phyloP scores from a whole-genome alignment of 2,329 filamentous ascomycete species.

The Chrysoporthe austroafricana region DNA sequence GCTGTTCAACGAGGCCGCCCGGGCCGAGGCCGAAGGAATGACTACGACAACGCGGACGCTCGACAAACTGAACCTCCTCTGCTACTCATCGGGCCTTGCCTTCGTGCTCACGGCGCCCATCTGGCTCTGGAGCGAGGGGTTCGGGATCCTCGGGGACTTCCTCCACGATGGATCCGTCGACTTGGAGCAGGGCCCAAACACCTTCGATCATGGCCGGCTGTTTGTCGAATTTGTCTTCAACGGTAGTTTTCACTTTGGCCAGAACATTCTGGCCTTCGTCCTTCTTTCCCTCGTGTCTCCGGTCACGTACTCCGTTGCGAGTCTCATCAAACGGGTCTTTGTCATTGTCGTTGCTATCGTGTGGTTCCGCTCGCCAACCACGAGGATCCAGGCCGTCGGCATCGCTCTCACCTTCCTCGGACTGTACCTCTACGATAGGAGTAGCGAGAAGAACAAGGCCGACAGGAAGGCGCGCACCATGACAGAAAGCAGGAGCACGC shows the following conservation, averaged over 20 bases:
- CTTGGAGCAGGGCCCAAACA: slow-evolving; percentile 61
- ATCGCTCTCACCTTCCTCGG: slow-evolving; percentile 90
- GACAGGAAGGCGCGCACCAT: slow-evolving; percentile 79
- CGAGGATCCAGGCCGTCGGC: slow-evolving; percentile 77
- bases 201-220: slow-evolving; percentile 75
- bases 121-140: slow-evolving; percentile 91
- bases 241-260: slow-evolving; percentile 92
- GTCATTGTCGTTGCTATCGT: slow-evolving; percentile 93
- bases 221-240: slow-evolving; percentile 94
- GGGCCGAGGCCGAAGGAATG: slow-evolving; percentile 75
- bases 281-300: slow-evolving; percentile 91
- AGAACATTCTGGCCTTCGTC: slow-evolving; percentile 94
- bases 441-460: slow-evolving; percentile 83
- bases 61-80: slow-evolving; percentile 95
- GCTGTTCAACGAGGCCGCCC: slow-evolving; percentile 91
- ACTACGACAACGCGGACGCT: slow-evolving; percentile 73
- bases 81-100: slow-evolving; percentile 93
- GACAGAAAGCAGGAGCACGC: slow-evolving; percentile 51
- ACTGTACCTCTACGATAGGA: slow-evolving; percentile 93
- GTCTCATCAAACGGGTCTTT: slow-evolving; percentile 94
- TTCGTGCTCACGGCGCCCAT: slow-evolving; percentile 87
- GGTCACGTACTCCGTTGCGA: slow-evolving; percentile 96
- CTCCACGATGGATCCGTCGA: slow-evolving; percentile 79
- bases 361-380: slow-evolving; percentile 94
- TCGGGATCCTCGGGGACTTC: slow-evolving; percentile 76